phyloP scores from a whole-genome alignment of 1,284 basidiomycete species.

The Ceratorhiza oryzae-sativae region DNA sequence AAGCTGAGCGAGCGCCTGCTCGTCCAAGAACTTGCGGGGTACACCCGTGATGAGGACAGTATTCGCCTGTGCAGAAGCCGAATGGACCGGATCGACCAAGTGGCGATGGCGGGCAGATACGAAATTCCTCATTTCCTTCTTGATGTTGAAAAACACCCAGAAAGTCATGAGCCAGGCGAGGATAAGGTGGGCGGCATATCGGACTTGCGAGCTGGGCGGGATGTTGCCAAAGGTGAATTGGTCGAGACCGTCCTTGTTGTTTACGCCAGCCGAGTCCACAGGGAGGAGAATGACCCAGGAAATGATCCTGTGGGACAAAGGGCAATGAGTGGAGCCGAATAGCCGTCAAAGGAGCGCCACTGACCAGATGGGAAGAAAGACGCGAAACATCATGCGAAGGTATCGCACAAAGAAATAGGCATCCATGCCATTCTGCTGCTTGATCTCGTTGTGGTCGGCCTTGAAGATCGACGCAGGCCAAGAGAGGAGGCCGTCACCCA shows the following conservation, averaged over 20 bases:
- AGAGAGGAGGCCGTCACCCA: slow-evolving; percentile 57
- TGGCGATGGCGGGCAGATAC: slow-evolving; percentile 72
- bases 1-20: slow-evolving; percentile 66
- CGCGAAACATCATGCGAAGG: slow-evolving; percentile 67
- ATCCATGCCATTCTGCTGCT: slow-evolving; percentile 68
- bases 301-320: slow-evolving; percentile 47
- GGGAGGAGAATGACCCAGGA: slow-evolving; percentile 69
- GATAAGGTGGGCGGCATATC: slow-evolving; percentile 59
- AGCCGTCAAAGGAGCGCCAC: background rate
- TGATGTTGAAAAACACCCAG: slow-evolving; percentile 74
- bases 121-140: slow-evolving; percentile 69
- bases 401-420: slow-evolving; percentile 79
- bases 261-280: slow-evolving; percentile 61
- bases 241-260: slow-evolving; percentile 54
- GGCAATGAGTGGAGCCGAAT: background rate
- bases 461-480: slow-evolving; percentile 67
- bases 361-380: slow-evolving; percentile 68
- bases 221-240: slow-evolving; percentile 60
- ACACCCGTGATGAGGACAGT: slow-evolving; percentile 81
- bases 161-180: slow-evolving; percentile 55
- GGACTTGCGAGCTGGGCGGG: slow-evolving; percentile 43
- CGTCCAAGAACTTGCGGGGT: slow-evolving; percentile 66
- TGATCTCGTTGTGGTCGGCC: slow-evolving; percentile 56
- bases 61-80: slow-evolving; percentile 70
- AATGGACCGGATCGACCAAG: slow-evolving; percentile 69